Percentiles rank a stretch among this genome's conserved stretches.
Evolutionary conservation across 2,329 filamentous ascomycete genomes (phyloP).

Genomic region (Helicocarpus griseus): DNA sequence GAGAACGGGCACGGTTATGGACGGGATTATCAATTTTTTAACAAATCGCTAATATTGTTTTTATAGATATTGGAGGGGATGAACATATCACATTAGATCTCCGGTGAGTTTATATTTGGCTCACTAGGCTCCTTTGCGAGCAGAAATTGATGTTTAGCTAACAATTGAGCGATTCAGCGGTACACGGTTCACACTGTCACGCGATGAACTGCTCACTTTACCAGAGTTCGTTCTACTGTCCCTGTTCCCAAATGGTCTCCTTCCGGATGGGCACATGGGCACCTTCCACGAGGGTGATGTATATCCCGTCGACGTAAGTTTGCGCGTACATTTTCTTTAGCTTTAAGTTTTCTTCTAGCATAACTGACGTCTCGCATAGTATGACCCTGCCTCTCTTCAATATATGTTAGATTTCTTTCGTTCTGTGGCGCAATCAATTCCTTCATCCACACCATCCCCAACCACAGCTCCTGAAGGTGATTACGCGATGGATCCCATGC

Average conservation of each 20-base stretch:
- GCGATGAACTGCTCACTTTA: slow-evolving; percentile 88
- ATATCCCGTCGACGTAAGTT: slow-evolving; percentile 91
- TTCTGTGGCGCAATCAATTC: slow-evolving; percentile 87
- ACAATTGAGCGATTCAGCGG: slow-evolving; percentile 2
- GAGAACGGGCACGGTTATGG: too few species aligned
- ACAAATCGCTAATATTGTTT: not conserved
- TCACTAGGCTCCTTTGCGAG: slow-evolving; percentile 4
- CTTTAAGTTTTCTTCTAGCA: slow-evolving; percentile 1
- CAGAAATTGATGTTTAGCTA: slow-evolving; percentile 12
- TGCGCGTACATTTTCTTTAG: slow-evolving; percentile 14
- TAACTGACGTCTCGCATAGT: slow-evolving; percentile 55
- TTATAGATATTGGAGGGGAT: slow-evolving; percentile 46
- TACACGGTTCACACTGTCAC: slow-evolving; percentile 82
- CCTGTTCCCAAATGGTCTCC: slow-evolving; percentile 96
- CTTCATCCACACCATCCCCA: slow-evolving; percentile 56
- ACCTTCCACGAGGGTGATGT: slow-evolving; percentile 87
- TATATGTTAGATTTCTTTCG: slow-evolving; percentile 99
- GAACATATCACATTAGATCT: slow-evolving; percentile 93
- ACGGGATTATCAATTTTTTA: too few species aligned
- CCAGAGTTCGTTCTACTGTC: slow-evolving; percentile 96
- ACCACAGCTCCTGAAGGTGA: slow-evolving; percentile 51
- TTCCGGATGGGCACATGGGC: slow-evolving; percentile 92
- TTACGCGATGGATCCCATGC: slow-evolving; percentile 62
- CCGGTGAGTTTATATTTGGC: slow-evolving; percentile 49
- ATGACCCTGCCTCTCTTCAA: slow-evolving; percentile 89